Conservation (phyloP, 495 filamentous ascomycete genomes). For the Hypoxylon intermedium region DNA sequence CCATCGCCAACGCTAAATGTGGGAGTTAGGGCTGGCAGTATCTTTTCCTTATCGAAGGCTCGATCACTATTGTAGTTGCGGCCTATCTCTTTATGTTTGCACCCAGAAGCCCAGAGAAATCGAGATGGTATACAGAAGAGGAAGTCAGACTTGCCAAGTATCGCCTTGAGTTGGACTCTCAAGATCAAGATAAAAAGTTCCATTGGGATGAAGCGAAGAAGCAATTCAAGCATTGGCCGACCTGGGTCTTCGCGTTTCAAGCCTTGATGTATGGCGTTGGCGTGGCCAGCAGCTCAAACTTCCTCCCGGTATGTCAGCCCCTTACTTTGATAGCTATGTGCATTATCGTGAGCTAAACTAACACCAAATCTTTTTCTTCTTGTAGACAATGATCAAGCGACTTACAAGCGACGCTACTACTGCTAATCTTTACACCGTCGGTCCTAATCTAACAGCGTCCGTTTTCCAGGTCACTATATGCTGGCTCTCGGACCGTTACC, state of each 20-base stretch:
- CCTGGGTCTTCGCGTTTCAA: constrained; percentile 37
- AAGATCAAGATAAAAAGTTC: constrained; percentile 26
- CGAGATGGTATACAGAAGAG: constrained; percentile 24
- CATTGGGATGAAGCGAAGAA: constrained; percentile 37
- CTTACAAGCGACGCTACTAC: constrained; percentile 53
- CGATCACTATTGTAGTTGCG: constrained; percentile 14
- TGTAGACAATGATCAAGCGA: constrained; percentile 41
- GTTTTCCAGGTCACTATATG: constrained; percentile 49
- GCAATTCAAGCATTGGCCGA: constrained; percentile 39
- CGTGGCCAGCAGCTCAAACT: constrained; percentile 43
- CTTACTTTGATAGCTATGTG: background rate
- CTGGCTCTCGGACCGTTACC: constrained; percentile 55
- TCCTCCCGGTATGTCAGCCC: constrained; percentile 34
- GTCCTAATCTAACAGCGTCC: constrained; percentile 54
- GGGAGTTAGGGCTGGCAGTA: constrained; percentile 25
- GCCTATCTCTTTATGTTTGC: constrained; percentile 14
- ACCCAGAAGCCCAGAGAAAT: constrained; percentile 19
- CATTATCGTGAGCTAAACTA: background rate
- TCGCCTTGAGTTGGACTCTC: constrained; percentile 21
- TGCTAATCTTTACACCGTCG: constrained; percentile 63
- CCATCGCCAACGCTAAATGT: background rate
- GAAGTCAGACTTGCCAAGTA: constrained; percentile 19
- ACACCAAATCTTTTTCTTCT: background rate
- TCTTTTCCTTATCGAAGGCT: constrained; percentile 28
- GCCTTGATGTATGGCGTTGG: constrained; percentile 39